phyloP scores from a whole-genome alignment of 2,329 filamentous ascomycete genomes.

The Paraconiothyrium sp. region DNA sequence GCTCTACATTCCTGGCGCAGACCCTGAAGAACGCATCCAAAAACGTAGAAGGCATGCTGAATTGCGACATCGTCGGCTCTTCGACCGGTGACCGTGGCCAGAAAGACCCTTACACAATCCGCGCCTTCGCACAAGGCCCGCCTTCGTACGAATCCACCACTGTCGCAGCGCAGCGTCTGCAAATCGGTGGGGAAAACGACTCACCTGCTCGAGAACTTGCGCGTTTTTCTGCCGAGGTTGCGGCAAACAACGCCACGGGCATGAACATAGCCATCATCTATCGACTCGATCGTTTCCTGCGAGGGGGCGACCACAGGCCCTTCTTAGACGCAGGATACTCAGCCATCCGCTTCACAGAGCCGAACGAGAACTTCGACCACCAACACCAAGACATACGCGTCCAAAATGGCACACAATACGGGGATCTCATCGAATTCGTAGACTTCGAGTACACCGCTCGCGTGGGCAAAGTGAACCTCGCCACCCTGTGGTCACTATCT shows the following conservation, averaged over 20 bases:
- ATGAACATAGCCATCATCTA: conserved; percentile 68
- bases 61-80: conserved; percentile 67
- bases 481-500: conserved; percentile 63
- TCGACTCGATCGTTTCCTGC: conserved; percentile 64
- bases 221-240: conserved; percentile 65
- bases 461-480: conserved; percentile 65
- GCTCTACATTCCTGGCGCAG: conserved; percentile 62
- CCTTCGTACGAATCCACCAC: conserved; percentile 56
- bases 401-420: conserved; percentile 62
- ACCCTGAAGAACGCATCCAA: conserved; percentile 61
- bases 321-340: conserved; percentile 66
- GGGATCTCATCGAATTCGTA: conserved; percentile 66
- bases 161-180: conserved; percentile 52
- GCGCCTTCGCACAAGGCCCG: conserved; percentile 64
- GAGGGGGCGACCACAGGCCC: conserved; percentile 65
- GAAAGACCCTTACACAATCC: conserved; percentile 61
- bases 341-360: conserved; percentile 66
- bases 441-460: conserved; percentile 65
- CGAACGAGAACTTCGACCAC: conserved; percentile 65
- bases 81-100: conserved; percentile 57
- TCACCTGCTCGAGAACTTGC: conserved; percentile 64
- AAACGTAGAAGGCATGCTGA: conserved; percentile 67
- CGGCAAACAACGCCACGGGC: conserved; percentile 59
- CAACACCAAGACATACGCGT: conserved; percentile 66
- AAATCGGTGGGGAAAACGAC: conserved; percentile 61